Evolutionary conservation across 352 stramenopile species (phyloP).

Genomic region (Aphanomyces stellatus): DNA sequence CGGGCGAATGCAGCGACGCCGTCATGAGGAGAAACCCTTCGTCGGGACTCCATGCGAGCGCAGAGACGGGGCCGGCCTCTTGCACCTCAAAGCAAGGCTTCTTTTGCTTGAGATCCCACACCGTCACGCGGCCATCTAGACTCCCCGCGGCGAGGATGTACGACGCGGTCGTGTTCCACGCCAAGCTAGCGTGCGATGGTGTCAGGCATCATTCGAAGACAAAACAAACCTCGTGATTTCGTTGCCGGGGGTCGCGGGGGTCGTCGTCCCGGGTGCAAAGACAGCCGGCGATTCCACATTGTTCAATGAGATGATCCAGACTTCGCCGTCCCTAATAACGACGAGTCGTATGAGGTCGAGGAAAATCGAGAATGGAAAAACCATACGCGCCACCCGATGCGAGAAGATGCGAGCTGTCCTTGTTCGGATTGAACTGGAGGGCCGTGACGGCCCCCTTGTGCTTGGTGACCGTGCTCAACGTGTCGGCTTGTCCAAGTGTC

Average conservation of each 20-base stretch:
- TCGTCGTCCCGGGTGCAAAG: slow-evolving; percentile 75
- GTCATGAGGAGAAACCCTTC: slow-evolving; percentile 96
- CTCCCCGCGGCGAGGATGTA: slow-evolving; percentile 96
- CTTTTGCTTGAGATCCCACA: slow-evolving; percentile 98
- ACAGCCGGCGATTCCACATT: slow-evolving; percentile 81
- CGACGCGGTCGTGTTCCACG: slow-evolving; percentile 97
- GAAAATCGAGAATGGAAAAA: background rate
- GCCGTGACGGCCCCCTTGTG: slow-evolving; percentile 89
- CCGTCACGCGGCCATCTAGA: slow-evolving; percentile 89
- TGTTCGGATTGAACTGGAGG: slow-evolving; percentile 94
- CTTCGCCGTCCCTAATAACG: slow-evolving; percentile 78
- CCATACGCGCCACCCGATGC: slow-evolving; percentile 80
- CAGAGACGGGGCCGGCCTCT: slow-evolving; percentile 82
- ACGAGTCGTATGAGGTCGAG: too few relatives aligned
- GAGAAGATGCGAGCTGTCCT: slow-evolving; percentile 86
- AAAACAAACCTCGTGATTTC: slow-evolving; percentile 56
- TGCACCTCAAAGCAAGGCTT: slow-evolving; percentile 97
- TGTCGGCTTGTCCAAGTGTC: slow-evolving; percentile 29
- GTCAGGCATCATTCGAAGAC: background rate
- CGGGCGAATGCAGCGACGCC: slow-evolving; percentile 90
- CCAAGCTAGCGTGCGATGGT: slow-evolving; percentile 40
- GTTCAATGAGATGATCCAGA: slow-evolving; percentile 93
- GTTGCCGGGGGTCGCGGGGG: slow-evolving; percentile 36
- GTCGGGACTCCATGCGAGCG: slow-evolving; percentile 96
- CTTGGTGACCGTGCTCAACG: slow-evolving; percentile 65